Percentiles rank a stretch among this genome's conserved stretches.
Evolutionary conservation across 2,329 filamentous ascomycete species (phyloP).

Genomic region (Stachybotrys echinatus): DNA sequence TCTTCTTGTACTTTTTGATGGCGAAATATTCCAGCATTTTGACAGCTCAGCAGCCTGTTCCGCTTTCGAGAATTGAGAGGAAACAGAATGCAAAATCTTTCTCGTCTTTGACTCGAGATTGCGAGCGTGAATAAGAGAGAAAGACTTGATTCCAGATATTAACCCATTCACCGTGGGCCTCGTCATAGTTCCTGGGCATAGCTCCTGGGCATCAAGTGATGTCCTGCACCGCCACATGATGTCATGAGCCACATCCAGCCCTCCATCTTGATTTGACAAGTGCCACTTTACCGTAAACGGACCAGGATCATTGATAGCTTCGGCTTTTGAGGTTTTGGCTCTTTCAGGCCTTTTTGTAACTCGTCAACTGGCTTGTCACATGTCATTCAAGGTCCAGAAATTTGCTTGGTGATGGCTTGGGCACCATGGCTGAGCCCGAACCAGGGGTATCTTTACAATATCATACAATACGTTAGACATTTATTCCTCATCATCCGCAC

Average conservation of each 20-base stretch:
- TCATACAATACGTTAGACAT: background rate
- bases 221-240: slow-evolving; percentile 26
- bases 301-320: slow-evolving; percentile 12
- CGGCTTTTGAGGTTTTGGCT: too few relatives aligned
- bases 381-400: background rate
- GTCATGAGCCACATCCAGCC: slow-evolving; percentile 19
- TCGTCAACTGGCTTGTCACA: background rate
- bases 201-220: background rate
- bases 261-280: slow-evolving; percentile 3
- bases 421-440: background rate
- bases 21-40: slow-evolving; percentile 59
- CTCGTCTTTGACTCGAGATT: too few relatives aligned
- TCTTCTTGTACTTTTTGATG: slow-evolving; percentile 59
- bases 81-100: too few relatives aligned
- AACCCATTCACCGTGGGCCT: background rate
- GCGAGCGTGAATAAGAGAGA: too few relatives aligned
- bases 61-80: background rate
- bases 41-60: slow-evolving; percentile 7
- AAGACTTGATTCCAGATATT: too few relatives aligned
- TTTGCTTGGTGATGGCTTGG: too few relatives aligned
- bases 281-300: slow-evolving; percentile 3
- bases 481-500: slow-evolving; percentile 5
- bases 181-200: background rate
- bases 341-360: background rate
- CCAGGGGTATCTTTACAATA: slow-evolving; percentile 1